These are phyloP conservation scores for Mycena epipterygia DNA, from an alignment of 768 basidiomycete genomes.

Conservation along the genomic window DNA sequence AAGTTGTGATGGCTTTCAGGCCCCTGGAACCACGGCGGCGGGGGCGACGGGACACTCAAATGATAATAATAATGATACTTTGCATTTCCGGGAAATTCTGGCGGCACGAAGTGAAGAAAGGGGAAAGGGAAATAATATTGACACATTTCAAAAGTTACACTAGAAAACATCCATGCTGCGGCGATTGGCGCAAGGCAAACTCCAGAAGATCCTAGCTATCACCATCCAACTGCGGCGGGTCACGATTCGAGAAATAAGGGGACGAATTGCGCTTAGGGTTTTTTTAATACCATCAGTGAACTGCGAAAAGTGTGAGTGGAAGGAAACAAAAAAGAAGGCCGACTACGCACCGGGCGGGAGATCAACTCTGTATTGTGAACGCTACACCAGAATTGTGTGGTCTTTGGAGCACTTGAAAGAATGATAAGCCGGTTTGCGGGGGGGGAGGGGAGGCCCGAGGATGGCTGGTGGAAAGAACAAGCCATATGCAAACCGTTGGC, in stretches of 20 bases:
- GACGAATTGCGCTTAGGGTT: too few relatives aligned
- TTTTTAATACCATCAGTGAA: too few relatives aligned
- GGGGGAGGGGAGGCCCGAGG: constrained; percentile 6
- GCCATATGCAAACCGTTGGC: neutral
- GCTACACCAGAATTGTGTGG: constrained; percentile 10
- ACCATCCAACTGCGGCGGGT: constrained; percentile 2
- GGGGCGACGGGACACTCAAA: too few relatives aligned
- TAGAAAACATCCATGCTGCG: too few relatives aligned
- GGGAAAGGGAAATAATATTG: constrained; percentile 3
- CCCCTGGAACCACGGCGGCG: too few relatives aligned
- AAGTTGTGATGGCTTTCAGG: too few relatives aligned
- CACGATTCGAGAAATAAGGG: too few relatives aligned
- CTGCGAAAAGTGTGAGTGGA: neutral
- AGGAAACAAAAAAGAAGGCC: neutral
- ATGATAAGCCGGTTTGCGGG: neutral
- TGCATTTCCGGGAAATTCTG: neutral
- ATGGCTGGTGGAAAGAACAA: neutral
- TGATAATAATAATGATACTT: too few relatives aligned
- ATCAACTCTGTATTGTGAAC: constrained; percentile 2
- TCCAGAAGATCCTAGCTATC: neutral
- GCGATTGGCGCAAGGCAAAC: too few relatives aligned
- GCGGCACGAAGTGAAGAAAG: neutral
- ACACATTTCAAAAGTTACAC: constrained; percentile 1
- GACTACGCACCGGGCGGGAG: too few relatives aligned
- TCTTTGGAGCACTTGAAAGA: neutral